Conservation (phyloP, 495 filamentous ascomycete genomes). For the Daldinia loculata region DNA sequence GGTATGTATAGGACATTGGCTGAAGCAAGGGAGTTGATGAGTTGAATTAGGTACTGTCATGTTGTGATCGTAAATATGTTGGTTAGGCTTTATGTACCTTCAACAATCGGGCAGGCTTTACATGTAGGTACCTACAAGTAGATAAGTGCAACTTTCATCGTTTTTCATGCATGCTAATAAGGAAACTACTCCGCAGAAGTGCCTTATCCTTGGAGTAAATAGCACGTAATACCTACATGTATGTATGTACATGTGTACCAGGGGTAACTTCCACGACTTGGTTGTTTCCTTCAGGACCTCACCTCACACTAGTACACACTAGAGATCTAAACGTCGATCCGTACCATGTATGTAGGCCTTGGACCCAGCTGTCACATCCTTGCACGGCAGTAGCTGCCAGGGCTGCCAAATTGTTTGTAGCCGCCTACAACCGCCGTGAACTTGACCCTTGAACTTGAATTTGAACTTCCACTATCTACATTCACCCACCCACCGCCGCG, state of each 20-base stretch:
- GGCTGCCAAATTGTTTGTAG: conserved; percentile 17
- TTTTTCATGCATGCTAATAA: background rate
- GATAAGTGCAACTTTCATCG: no score
- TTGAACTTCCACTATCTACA: background rate
- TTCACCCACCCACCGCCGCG: conserved; percentile 20
- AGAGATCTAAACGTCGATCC: conserved; percentile 15
- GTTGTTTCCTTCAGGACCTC: no score
- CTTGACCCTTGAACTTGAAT: background rate
- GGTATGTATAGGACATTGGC: no score
- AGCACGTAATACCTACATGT: background rate
- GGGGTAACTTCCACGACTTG: background rate
- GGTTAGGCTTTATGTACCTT: no score
- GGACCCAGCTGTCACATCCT: conserved; percentile 22
- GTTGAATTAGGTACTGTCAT: no score
- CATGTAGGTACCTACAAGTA: no score
- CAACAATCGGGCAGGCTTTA: no score
- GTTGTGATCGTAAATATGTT: no score
- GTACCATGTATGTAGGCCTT: conserved; percentile 14
- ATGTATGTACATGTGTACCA: background rate
- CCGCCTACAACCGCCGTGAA: conserved; percentile 23
- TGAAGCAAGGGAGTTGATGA: no score
- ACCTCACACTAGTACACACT: background rate
- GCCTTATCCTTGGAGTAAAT: background rate
- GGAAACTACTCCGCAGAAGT: background rate
- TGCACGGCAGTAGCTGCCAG: background rate